Base-by-base conservation (phyloP, 345 rosid species). In the Angophora floribunda region DNA sequence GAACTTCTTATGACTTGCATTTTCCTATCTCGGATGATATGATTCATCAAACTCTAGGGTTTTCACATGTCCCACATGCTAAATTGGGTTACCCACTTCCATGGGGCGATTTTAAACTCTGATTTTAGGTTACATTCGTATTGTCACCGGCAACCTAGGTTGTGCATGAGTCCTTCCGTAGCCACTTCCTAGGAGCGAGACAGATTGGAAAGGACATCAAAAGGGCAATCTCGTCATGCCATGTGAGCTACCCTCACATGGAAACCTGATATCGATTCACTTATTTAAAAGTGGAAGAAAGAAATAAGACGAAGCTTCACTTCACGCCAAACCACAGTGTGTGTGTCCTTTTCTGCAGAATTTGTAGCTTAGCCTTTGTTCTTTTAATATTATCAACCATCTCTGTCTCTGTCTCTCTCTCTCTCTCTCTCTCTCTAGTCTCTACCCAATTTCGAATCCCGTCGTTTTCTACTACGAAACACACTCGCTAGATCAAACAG, bases 301-400 rank as follows among this genome's bases (percentile, higher is more conserved):
- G 84, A 75, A 41, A 21, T 75, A 41, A 41, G 49, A 75, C 45
- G 28, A 52, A 52, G 61, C 47, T 85, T 85, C 61, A 85, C 87
- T 85, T 85, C 87, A 85, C 87, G 87, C 61, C 87, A 85, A 85
- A 85, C 63, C 61, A 52, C 80, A 8, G 28, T 41, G 49, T 36
- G 44, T 32, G 80, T 67, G 55, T 55, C 61, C 87, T 85, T 52
- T 85, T 87, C 89, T 75, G 84, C 84, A 41, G 84, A 80, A 85
- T 92, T 92, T 91, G 93, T 93, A 90, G 91, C 59, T 90, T 92
- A 87, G 75, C 85, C 52, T 87, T 91, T 94, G 94, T 90, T 88
- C 90, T 91, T 92, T 91, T 92, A 86, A 86, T 8, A 47, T 63
- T 32, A 52, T 15, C 47, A 85, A 85, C 87, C 63, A 52, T 51